Evolutionary conservation across 2,329 filamentous ascomycete species (phyloP), one percentile per base, ranked within the genome.

Genomic region (Microdochium bolleyi): DNA sequence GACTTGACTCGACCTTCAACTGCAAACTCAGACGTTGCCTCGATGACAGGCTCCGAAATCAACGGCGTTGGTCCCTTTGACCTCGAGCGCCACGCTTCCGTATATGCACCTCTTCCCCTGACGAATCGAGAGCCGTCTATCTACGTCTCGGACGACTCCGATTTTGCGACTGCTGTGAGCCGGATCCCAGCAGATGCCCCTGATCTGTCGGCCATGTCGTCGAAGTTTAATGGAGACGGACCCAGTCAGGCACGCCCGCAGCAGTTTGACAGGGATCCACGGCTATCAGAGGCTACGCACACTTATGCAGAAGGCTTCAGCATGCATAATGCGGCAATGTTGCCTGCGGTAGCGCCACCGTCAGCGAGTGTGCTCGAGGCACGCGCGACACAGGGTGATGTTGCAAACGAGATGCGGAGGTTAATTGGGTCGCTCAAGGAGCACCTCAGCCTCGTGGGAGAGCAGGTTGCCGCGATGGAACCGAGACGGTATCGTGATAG

Each of bases 21-120:
- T 0, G 80, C 80, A 11, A 77, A 83, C 62, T 85, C 82, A 1
- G 80, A 83, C 55, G 77, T 73, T 13, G 75, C 64, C 2, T 82
- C 79, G 1, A 69, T 83, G 11, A 73, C 74, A 8, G 81, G 80
- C 50, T 82, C 80, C 1, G 78, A 83, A 53, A 64, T 78, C 30
- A 75, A 78, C 24, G 71, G 74, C 13, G 74, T 71, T 2, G 81
- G 82, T 58, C 80, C 82, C 0, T 85, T 85, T 53, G 80, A 84
- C 52, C 71, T 85, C 3, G 83, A 86, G 62, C 76, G 78, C n/a
- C 82, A 84, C 58, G 71, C 79, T 1, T 83, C 80, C 1, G 67
- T 83, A 1, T 81, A 82, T 56, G 70, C 63, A 49, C 60, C 70
- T 44, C 32, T 69, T 13, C 65, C 71, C 3, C 60, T 66, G 3